Evolutionary conservation across 2,329 filamentous ascomycete genomes (phyloP).

Genomic region (Monosporascus ibericus): DNA sequence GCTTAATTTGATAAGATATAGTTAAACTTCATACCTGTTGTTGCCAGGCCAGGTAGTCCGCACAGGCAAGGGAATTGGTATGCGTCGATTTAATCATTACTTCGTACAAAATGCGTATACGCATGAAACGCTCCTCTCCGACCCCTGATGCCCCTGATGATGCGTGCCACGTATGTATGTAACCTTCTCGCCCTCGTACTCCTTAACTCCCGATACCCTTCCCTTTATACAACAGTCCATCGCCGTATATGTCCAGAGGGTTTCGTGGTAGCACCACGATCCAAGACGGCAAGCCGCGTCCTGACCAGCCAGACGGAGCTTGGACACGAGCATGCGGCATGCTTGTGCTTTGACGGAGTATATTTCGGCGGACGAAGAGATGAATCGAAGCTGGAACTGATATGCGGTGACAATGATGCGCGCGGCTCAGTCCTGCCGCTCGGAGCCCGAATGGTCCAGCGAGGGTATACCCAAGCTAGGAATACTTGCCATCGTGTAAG

Average conservation of each 20-base stretch:
- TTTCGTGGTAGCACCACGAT: background rate
- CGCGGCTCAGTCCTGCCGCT: background rate
- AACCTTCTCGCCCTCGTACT: background rate
- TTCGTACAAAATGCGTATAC: background rate
- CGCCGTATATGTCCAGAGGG: background rate
- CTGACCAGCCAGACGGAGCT: background rate
- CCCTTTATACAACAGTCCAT: background rate
- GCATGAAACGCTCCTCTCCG: background rate
- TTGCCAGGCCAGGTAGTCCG: no score
- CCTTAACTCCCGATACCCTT: background rate
- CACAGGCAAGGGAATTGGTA: background rate
- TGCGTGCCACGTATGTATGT: background rate
- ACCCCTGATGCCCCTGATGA: background rate
- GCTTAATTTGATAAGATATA: no score
- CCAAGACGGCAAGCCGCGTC: background rate
- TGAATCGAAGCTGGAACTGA: background rate
- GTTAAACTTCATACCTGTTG: no score
- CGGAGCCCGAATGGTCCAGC: background rate
- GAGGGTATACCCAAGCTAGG: background rate
- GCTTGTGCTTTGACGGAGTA: background rate
- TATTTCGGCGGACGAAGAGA: background rate
- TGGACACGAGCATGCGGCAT: background rate
- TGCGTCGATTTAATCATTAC: background rate
- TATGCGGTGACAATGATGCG: background rate
- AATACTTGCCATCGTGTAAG: background rate